A percentile compares a stretch with the other conserved stretches of the same genome.
Evolutionary conservation across 495 filamentous ascomycete species (phyloP).

Genomic region (Aspergillus sparsus): DNA sequence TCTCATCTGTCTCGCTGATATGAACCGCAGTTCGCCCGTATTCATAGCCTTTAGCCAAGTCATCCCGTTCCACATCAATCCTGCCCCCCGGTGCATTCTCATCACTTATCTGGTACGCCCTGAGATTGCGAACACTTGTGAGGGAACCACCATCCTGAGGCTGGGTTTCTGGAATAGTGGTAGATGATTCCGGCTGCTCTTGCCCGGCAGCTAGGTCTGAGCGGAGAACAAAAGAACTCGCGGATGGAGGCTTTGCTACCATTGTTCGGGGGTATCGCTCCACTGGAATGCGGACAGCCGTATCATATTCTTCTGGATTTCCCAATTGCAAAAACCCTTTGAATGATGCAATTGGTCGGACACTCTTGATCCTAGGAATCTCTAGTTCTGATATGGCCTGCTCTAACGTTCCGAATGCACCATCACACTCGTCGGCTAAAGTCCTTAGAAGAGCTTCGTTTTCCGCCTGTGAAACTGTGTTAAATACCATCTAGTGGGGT

Average conservation of each 20-base stretch:
- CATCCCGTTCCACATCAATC: conserved; percentile 77
- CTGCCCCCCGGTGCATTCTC: conserved; percentile 74
- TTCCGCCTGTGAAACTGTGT: conserved; percentile 40
- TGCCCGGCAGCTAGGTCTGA: conserved; percentile 45
- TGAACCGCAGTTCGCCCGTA: conserved; percentile 91
- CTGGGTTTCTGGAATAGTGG: conserved; percentile 43
- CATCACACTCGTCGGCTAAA: conserved; percentile 65
- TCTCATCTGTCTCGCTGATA: conserved; percentile 80
- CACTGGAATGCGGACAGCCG: conserved; percentile 78
- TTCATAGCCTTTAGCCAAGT: conserved; percentile 88
- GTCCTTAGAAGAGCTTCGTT: conserved; percentile 69
- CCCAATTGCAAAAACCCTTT: conserved; percentile 81
- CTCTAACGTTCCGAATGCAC: conserved; percentile 76
- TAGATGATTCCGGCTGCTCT: conserved; percentile 51
- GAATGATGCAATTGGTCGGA: conserved; percentile 71
- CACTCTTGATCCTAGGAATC: conserved; percentile 73
- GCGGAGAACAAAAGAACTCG: conserved; percentile 69
- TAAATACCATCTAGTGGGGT: conserved; percentile 1
- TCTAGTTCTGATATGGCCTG: conserved; percentile 77
- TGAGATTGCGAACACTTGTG: conserved; percentile 65
- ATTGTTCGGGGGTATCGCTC: conserved; percentile 87
- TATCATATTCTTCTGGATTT: conserved; percentile 69
- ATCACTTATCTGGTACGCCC: conserved; percentile 79
- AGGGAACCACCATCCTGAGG: conserved; percentile 45
- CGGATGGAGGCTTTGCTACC: conserved; percentile 68